phyloP scores from a whole-genome alignment of 75 land plant genomes.

The Gnetum montanum region DNA sequence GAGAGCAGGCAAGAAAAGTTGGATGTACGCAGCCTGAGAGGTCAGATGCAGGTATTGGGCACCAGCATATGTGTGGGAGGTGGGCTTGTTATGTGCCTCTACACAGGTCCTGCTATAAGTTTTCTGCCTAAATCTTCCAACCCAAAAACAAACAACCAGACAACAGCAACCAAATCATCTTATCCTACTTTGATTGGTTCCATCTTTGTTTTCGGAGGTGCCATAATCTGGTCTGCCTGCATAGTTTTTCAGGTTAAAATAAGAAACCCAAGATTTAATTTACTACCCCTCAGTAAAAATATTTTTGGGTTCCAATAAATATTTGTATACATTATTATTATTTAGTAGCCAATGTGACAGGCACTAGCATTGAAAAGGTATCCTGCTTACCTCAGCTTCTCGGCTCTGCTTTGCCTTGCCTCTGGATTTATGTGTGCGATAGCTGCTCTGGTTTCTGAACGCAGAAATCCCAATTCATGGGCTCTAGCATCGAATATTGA shows the following conservation, averaged over 20 bases:
- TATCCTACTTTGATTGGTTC: not conserved
- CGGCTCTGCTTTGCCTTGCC: too few species aligned
- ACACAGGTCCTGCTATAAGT: not conserved
- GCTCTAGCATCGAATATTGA: too few species aligned
- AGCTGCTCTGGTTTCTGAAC: too few species aligned
- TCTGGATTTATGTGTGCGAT: too few species aligned
- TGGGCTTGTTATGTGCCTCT: not conserved
- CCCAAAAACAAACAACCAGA: not conserved
- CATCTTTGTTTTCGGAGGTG: not conserved
- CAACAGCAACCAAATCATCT: not conserved
- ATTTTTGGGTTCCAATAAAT: too few species aligned
- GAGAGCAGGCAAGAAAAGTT: not conserved
- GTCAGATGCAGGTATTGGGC: not conserved
- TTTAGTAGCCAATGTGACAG: too few species aligned
- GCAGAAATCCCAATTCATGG: too few species aligned
- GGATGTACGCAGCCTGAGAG: not conserved
- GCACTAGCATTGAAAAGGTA: too few species aligned
- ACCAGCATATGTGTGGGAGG: not conserved
- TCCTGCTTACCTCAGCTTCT: too few species aligned
- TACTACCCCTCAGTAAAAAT: too few species aligned
- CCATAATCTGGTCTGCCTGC: not conserved
- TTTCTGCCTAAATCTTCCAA: not conserved
- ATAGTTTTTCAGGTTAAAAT: slow-evolving; percentile 1
- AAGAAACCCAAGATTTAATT: too few species aligned
- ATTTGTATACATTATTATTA: too few species aligned